Evolutionary conservation across 768 basidiomycete genomes (phyloP).

Genomic region (Polyporus arcularius): DNA sequence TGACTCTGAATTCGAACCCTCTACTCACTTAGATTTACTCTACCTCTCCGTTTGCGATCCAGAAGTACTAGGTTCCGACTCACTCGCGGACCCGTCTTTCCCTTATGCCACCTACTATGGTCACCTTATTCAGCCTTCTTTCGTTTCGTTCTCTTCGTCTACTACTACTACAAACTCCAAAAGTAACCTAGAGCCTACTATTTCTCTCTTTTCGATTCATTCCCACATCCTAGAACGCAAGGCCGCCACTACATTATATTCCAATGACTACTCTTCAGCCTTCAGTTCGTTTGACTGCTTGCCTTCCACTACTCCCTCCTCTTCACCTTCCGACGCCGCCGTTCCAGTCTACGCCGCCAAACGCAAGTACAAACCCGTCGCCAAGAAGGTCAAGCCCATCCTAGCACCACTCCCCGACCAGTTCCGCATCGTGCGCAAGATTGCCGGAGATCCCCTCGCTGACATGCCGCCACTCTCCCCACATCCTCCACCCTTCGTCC

Average conservation of each 20-base stretch:
- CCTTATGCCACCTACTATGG: neutral
- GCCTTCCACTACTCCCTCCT: too few relatives aligned
- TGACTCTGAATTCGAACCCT: neutral
- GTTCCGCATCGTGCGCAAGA: constrained; percentile 30
- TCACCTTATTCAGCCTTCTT: neutral
- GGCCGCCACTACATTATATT: too few relatives aligned
- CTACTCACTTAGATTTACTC: neutral
- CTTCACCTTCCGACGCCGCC: too few relatives aligned
- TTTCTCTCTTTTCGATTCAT: too few relatives aligned
- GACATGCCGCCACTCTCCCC: constrained; percentile 23
- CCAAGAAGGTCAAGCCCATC: constrained; percentile 29
- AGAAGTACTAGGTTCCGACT: neutral
- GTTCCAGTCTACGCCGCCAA: neutral
- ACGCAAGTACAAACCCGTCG: constrained; percentile 36
- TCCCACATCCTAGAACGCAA: too few relatives aligned
- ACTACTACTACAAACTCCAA: too few relatives aligned
- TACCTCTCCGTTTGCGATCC: constrained; percentile 10
- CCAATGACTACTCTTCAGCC: neutral
- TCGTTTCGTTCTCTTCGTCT: too few relatives aligned
- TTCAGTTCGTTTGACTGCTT: neutral
- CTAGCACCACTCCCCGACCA: constrained; percentile 23
- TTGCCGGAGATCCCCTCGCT: constrained; percentile 30
- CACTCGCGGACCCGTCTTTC: constrained; percentile 6
- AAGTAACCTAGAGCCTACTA: too few relatives aligned
- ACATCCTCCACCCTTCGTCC: constrained; percentile 11